Percentiles rank a stretch among this genome's conserved stretches.
Conservation (phyloP, 176 grass and related monocot species). For the Hsuehochloa calcarea region DNA sequence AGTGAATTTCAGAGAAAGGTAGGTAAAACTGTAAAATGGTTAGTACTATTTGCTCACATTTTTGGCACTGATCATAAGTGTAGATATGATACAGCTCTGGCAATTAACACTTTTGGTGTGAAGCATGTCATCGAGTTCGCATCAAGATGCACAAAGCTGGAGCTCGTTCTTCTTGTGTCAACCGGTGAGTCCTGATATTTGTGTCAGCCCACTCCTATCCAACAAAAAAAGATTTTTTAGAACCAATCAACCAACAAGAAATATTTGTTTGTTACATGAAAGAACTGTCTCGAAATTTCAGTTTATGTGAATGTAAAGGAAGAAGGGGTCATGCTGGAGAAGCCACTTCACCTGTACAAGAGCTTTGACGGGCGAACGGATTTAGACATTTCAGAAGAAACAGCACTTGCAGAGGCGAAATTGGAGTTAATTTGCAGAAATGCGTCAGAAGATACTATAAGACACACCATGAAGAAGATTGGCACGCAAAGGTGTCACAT, state of each 20-base stretch:
- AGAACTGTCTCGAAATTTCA: not conserved
- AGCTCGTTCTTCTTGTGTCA: conserved; percentile 1
- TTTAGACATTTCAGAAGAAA: conserved; percentile 39
- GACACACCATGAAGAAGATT: conserved; percentile 15
- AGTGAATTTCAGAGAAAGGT: conserved; percentile 38
- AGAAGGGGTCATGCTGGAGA: conserved; percentile 11
- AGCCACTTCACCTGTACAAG: conserved; percentile 4
- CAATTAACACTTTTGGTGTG: conserved; percentile 6
- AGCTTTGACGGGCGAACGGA: not conserved
- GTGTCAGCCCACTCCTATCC: not conserved
- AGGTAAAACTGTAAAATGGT: not conserved
- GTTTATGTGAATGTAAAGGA: not conserved
- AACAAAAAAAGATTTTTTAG: not conserved
- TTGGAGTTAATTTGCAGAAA: conserved; percentile 6
- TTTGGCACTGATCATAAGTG: not conserved
- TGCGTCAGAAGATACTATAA: not conserved
- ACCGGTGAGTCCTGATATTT: not conserved
- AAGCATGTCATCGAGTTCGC: not conserved
- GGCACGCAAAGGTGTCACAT: not conserved
- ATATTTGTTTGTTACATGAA: not conserved
- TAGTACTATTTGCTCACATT: not conserved
- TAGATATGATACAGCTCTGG: conserved; percentile 9
- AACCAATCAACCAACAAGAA: too few relatives aligned
- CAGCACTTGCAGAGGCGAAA: conserved; percentile 1
- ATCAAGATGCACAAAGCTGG: not conserved